Percentiles rank a stretch among this genome's conserved stretches.
Conservation (phyloP, 169 alveolate species). For the Plasmodium relictum region DNA sequence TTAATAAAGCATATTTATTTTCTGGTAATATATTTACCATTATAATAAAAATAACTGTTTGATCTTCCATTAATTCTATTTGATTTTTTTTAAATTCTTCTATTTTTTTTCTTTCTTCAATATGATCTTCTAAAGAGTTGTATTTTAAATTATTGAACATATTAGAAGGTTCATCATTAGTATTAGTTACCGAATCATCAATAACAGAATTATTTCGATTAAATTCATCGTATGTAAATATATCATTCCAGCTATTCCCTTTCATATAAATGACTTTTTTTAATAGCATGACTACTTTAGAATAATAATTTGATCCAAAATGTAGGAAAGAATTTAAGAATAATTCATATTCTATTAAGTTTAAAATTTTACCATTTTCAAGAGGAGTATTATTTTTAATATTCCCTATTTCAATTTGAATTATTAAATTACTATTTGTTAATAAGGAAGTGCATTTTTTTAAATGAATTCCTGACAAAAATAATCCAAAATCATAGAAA, state of each 20-base stretch:
- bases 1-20: slow-evolving; percentile 15
- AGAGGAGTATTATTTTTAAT: not conserved
- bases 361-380: slow-evolving; percentile 16
- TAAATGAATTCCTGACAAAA: slow-evolving; percentile 33
- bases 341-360: slow-evolving; percentile 34
- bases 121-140: not conserved
- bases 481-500: slow-evolving; percentile 44
- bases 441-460: slow-evolving; percentile 25
- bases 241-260: not conserved
- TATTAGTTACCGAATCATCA: too few relatives aligned
- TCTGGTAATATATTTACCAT: slow-evolving; percentile 39
- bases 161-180: not conserved
- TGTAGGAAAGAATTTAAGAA: slow-evolving; percentile 23
- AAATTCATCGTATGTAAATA: slow-evolving; percentile 22
- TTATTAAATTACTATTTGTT: slow-evolving; percentile 27
- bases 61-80: slow-evolving; percentile 16
- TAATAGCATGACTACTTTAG: slow-evolving; percentile 11
- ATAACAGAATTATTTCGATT: not conserved
- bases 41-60: slow-evolving; percentile 27
- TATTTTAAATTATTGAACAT: not conserved
- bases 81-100: slow-evolving; percentile 17
- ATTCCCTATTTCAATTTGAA: slow-evolving; percentile 53
- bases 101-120: slow-evolving; percentile 5
- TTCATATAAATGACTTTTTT: slow-evolving; percentile 37
- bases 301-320: slow-evolving; percentile 33